Evolutionary conservation across 768 basidiomycete genomes (phyloP).

Genomic region (Russula sp.): DNA sequence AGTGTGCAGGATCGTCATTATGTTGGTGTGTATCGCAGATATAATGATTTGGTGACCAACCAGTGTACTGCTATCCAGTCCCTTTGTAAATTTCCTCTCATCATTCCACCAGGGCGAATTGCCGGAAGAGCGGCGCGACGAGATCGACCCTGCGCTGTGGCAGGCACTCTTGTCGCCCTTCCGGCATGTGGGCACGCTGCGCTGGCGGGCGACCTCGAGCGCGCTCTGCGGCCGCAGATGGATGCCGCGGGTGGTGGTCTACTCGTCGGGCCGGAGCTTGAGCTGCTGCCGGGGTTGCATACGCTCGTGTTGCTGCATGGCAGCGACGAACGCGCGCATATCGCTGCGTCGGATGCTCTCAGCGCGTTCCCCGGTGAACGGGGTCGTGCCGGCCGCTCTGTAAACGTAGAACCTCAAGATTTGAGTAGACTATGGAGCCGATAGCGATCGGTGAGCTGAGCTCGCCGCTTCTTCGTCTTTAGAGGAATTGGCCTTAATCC

Average conservation of each 20-base stretch:
- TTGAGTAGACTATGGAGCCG: neutral
- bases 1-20: no score
- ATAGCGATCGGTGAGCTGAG: neutral
- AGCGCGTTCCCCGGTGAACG: neutral
- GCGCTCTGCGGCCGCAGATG: neutral
- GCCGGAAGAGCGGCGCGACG: neutral
- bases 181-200: neutral
- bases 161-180: neutral
- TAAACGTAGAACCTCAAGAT: conserved; percentile 1
- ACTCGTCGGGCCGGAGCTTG: no score
- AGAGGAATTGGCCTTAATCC: neutral
- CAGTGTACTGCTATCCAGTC: no score
- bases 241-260: neutral
- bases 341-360: neutral
- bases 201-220: conserved; percentile 1
- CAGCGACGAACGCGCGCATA: neutral
- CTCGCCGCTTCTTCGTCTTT: neutral
- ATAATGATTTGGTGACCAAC: no score
- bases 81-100: no score
- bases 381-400: neutral
- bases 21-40: no score
- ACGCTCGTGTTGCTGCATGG: conserved; percentile 11
- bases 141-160: conserved; percentile 9
- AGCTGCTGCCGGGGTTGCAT: conserved; percentile 3
- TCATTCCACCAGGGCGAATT: neutral